Evolutionary conservation across 2,329 filamentous ascomycete species (phyloP), one percentile per base, ranked within the genome.

Genomic region (Raffaelea deltoideospora): DNA sequence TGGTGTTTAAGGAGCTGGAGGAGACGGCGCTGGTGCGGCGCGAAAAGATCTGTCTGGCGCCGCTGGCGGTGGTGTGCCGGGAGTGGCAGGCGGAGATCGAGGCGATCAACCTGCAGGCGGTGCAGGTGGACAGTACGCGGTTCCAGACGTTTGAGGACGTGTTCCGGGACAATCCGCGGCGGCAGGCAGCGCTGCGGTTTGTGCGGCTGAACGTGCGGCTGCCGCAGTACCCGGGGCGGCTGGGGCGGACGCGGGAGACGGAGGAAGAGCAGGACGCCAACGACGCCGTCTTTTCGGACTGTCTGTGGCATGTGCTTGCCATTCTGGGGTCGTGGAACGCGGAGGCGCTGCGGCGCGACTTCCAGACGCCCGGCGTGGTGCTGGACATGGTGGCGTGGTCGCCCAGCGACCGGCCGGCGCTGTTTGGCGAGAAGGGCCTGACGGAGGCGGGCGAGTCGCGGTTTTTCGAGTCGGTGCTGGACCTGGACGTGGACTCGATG

Each of bases 11-110:
- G n/a, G n/a, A n/a, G n/a, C n/a, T n/a, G n/a, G n/a, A n/a, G n/a
- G n/a, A n/a, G n/a, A n/a, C n/a, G n/a, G n/a, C n/a, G n/a, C n/a
- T n/a, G n/a, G n/a, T n/a, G n/a, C n/a, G n/a, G n/a, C n/a, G n/a
- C n/a, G n/a, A n/a, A n/a, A n/a, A n/a, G n/a, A n/a, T n/a, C n/a
- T n/a, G n/a, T n/a, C 27, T 45, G 15, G 27, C 39, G 37, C 34
- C 20, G 15, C 31, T 37, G 40, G 48, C 49, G n/a, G 43, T 47
- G 7, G 49, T 52, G 22, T 48, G 47, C 37, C 33, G 34, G 24
- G 43, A 50, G 22, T 52, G 50, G 50, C 49, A 49, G 15, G 41
- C 41, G 3, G 38, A 43, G 24, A 42, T 51, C 24, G 50, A 52
- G 38, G 40, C 43, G 33, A 35, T 43, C 39, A 49, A 43, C 36